These are phyloP conservation scores for Chenopodium quinoa DNA, from an alignment of 148 eudicot genomes.

Conservation along the genomic window DNA sequence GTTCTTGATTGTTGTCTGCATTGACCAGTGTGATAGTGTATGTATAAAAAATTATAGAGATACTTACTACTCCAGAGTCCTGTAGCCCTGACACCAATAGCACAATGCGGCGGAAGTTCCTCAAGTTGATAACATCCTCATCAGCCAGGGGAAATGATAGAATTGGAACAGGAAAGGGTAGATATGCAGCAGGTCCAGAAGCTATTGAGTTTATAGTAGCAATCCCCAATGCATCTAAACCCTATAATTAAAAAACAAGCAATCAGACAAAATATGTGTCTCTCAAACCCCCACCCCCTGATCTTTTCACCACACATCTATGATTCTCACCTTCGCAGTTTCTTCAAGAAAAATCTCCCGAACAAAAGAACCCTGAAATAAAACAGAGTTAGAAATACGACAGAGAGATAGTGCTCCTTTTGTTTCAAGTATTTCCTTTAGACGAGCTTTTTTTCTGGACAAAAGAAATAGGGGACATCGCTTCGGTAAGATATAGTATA, in stretches of 20 bases:
- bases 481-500: neutral
- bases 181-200: constrained; percentile 24
- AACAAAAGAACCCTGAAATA: constrained; percentile 73
- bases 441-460: neutral
- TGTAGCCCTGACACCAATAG: constrained; percentile 53
- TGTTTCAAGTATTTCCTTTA: neutral
- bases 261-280: constrained; percentile 5
- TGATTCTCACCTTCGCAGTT: constrained; percentile 66
- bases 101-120: constrained; percentile 63
- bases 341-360: constrained; percentile 84
- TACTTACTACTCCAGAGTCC: constrained; percentile 29
- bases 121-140: constrained; percentile 75
- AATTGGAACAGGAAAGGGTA: constrained; percentile 49
- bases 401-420: no score
- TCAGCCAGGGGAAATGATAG: constrained; percentile 49
- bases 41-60: neutral
- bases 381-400: neutral
- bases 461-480: neutral
- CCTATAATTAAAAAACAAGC: constrained; percentile 42
- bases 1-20: neutral
- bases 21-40: neutral
- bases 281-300: no score
- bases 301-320: neutral
- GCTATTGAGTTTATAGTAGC: constrained; percentile 63
- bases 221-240: constrained; percentile 83